These are phyloP conservation scores for Talaromyces sp. DNA, from an alignment of 2,329 filamentous ascomycete genomes.

Conservation along the genomic window DNA sequence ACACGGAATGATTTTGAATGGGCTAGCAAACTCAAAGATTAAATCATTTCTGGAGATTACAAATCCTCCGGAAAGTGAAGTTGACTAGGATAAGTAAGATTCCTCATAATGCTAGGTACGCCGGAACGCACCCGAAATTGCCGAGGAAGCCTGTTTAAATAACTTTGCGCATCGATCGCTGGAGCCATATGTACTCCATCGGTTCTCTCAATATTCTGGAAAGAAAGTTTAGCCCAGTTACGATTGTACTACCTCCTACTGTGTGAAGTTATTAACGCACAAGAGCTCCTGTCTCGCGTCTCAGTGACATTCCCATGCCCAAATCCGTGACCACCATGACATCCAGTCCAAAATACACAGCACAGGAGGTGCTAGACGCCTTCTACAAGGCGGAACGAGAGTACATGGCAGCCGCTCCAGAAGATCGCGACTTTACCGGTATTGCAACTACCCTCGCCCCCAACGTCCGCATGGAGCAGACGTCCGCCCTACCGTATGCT, in stretches of 20 bases:
- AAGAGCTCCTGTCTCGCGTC: not conserved
- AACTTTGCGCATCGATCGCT: not conserved
- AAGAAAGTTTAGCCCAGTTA: too few species aligned
- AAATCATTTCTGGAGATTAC: not conserved
- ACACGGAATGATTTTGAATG: not conserved
- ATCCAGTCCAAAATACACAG: constrained; percentile 23
- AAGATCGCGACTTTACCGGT: constrained; percentile 32
- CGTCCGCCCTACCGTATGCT: constrained; percentile 33
- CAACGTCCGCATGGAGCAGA: constrained; percentile 25
- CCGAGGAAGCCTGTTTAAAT: not conserved
- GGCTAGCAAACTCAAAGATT: not conserved
- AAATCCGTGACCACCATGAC: not conserved
- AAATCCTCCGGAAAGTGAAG: not conserved
- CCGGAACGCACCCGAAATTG: not conserved
- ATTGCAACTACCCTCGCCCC: constrained; percentile 32
- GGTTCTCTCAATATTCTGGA: not conserved
- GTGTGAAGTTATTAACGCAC: not conserved
- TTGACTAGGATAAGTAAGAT: not conserved
- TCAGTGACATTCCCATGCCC: not conserved
- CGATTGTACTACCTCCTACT: not conserved
- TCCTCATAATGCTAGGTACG: not conserved
- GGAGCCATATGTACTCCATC: not conserved
- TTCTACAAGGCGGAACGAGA: constrained; percentile 39
- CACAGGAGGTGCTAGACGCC: constrained; percentile 29
- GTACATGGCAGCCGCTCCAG: constrained; percentile 34